A percentile compares a stretch with the other conserved stretches of the same genome.
Conservation (phyloP, 805 yeast species). For the Martiniozyma abietophila region DNA sequence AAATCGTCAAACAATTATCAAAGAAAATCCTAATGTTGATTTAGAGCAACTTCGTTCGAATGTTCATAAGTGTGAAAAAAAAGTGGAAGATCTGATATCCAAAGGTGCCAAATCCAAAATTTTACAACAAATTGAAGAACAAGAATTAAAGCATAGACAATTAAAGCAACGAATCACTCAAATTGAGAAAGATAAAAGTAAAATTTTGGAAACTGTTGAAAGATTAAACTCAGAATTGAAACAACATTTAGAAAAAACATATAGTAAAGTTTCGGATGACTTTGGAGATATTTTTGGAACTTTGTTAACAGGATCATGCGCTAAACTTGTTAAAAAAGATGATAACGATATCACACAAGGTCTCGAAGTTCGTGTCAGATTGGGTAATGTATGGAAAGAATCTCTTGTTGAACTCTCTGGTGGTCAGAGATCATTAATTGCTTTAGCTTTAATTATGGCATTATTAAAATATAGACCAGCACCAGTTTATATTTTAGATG, state of each 20-base stretch:
- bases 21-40: conserved; percentile 54
- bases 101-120: conserved; percentile 73
- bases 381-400: conserved; percentile 94
- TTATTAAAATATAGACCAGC: conserved; percentile 93
- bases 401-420: conserved; percentile 92
- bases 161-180: conserved; percentile 74
- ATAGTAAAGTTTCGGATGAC: conserved; percentile 78
- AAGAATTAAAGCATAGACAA: conserved; percentile 76
- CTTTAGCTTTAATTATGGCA: conserved; percentile 86
- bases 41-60: conserved; percentile 53
- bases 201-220: conserved; percentile 79
- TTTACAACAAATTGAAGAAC: conserved; percentile 86
- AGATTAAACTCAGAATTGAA: conserved; percentile 80
- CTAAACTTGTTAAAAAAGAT: conserved; percentile 77
- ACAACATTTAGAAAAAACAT: conserved; percentile 73
- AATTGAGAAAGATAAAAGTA: conserved; percentile 79
- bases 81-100: conserved; percentile 61
- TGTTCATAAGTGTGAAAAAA: conserved; percentile 44
- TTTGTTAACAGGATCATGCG: conserved; percentile 79
- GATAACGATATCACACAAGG: conserved; percentile 83
- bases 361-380: conserved; percentile 76
- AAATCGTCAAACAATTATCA: conserved; percentile 45
- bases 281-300: conserved; percentile 88
- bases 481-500: conserved; percentile 95
- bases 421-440: conserved; percentile 93